Percentiles rank a stretch among this genome's conserved stretches.
Conservation (phyloP, 2,329 filamentous ascomycete species). For the Aspergillus nomiae region DNA sequence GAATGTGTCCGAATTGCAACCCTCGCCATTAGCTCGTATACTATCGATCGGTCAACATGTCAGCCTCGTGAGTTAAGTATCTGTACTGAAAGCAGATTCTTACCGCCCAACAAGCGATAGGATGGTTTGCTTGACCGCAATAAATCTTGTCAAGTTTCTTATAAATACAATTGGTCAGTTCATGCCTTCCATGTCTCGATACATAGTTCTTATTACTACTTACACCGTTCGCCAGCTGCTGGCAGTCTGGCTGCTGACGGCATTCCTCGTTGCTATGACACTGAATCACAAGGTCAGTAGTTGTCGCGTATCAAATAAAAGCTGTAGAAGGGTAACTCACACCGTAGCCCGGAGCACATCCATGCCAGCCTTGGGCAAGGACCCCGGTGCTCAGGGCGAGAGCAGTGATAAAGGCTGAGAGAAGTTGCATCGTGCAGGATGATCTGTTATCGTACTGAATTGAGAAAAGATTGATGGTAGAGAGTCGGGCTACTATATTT, state of each 20-base stretch:
- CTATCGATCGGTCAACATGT: background rate
- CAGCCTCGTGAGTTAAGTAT: background rate
- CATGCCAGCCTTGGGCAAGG: background rate
- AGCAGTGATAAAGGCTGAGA: background rate
- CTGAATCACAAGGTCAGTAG: background rate
- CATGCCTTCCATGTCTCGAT: background rate
- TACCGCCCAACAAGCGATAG: background rate
- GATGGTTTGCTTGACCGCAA: background rate
- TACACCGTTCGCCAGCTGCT: background rate
- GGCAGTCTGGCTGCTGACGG: background rate
- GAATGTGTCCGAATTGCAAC: background rate
- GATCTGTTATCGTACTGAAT: background rate
- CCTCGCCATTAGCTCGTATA: background rate
- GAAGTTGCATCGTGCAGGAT: background rate
- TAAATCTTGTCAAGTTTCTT: background rate
- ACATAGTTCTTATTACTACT: rapidly evolving
- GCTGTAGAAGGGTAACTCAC: background rate
- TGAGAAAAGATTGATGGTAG: background rate
- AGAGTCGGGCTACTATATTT: background rate
- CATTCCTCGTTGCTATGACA: background rate
- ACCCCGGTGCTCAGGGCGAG: background rate
- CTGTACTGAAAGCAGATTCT: background rate
- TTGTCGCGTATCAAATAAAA: background rate
- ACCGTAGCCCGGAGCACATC: background rate
- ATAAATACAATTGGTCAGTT: background rate